Evolutionary conservation across 2,329 filamentous ascomycete species (phyloP).

Genomic region (Fusarium armeniacum): DNA sequence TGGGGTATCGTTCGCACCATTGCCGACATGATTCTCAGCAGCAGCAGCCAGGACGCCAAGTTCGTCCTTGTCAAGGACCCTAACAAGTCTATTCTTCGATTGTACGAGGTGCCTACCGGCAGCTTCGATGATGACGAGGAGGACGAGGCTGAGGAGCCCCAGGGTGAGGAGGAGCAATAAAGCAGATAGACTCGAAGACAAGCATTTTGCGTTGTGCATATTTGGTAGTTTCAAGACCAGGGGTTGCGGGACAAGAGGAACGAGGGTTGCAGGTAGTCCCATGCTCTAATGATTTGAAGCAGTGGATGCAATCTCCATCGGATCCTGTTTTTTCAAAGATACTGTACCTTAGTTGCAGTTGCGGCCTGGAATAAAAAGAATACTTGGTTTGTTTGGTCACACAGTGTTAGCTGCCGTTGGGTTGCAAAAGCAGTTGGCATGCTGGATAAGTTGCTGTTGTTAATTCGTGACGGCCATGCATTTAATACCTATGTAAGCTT

Average conservation of each 20-base stretch:
- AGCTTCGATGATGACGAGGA: constrained; percentile 94
- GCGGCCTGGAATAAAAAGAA: constrained; percentile 48
- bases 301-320: constrained; percentile 45
- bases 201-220: constrained; percentile 20
- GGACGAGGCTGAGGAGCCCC: constrained; percentile 64
- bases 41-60: constrained; percentile 83
- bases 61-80: constrained; percentile 90
- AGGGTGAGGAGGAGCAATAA: constrained; percentile 47
- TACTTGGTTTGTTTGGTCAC: constrained; percentile 41
- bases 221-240: constrained; percentile 32
- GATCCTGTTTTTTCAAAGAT: constrained; percentile 30
- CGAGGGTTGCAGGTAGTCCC: constrained; percentile 43
- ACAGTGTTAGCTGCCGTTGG: not conserved
- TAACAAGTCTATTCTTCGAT: constrained; percentile 93
- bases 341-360: constrained; percentile 34
- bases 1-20: constrained; percentile 99
- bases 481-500: not conserved
- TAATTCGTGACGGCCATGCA: not conserved
- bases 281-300: constrained; percentile 51
- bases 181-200: constrained; percentile 22
- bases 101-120: constrained; percentile 90
- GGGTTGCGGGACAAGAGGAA: constrained; percentile 33
- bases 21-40: constrained; percentile 89
- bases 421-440: not conserved
- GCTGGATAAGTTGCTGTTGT: not conserved